Conservation (phyloP, 2,329 filamentous ascomycete genomes). For the Xenoacremonium recifei region DNA sequence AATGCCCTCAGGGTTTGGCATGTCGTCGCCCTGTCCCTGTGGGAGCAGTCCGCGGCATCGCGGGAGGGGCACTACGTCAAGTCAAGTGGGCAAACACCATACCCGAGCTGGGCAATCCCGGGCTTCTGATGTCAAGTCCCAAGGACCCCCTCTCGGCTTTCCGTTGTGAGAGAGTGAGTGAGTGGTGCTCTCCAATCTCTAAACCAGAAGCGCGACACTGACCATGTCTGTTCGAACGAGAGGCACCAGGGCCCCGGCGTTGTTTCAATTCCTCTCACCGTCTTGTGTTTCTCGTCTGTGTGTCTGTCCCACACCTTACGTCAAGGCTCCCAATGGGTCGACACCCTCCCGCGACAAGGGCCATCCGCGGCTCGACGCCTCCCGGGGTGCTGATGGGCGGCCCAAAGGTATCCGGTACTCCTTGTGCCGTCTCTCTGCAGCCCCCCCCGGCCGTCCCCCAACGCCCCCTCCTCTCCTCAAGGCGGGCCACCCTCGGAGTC, state of each 20-base stretch:
- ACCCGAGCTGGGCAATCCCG: conserved; percentile 20
- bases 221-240: conserved; percentile 13
- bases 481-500: no score
- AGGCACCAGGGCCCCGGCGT: conserved; percentile 1
- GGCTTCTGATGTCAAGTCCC: no score
- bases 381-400: conserved; percentile 20
- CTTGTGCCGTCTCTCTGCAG: conserved; percentile 3
- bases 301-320: conserved; percentile 27
- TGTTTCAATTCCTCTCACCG: conserved; percentile 32
- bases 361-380: conserved; percentile 24
- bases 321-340: conserved; percentile 26
- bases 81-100: conserved; percentile 7
- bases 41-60: conserved; percentile 18
- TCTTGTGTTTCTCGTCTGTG: conserved; percentile 27
- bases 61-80: conserved; percentile 26
- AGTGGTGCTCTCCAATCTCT: no score
- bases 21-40: conserved; percentile 10
- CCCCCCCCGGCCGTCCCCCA: conserved; percentile 6
- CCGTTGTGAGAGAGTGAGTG: no score
- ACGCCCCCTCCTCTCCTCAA: conserved; percentile 2
- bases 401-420: conserved; percentile 23
- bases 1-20: conserved; percentile 19
- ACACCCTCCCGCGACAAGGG: conserved; percentile 27
- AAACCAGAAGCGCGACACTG: no score
- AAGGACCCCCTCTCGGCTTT: no score